Conservation (phyloP, 129 eudicot genomes). For the Helichrysum umbraculigerum region DNA sequence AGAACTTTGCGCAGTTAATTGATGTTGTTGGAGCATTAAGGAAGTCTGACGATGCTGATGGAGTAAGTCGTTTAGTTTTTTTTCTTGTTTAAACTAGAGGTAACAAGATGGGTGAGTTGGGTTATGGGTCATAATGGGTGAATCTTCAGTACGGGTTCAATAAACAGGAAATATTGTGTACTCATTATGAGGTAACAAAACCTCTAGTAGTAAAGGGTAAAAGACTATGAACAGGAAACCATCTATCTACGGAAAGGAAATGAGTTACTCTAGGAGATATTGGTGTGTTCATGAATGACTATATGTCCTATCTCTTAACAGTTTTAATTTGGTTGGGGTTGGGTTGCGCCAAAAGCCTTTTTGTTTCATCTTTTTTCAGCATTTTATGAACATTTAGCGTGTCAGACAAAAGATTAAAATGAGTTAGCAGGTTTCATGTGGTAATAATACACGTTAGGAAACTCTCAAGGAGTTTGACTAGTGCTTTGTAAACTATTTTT, state of each 20-base stretch:
- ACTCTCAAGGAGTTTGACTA: too few species aligned
- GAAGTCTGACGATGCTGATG: constrained; percentile 91
- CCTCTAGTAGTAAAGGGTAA: not conserved
- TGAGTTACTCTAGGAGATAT: too few species aligned
- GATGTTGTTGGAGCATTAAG: constrained; percentile 90
- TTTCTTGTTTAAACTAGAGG: not conserved
- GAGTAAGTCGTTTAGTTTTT: constrained; percentile 51
- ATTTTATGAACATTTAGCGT: too few species aligned
- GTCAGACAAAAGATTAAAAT: too few species aligned
- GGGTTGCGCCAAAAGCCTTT: too few species aligned
- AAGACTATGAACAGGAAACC: not conserved
- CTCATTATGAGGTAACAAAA: not conserved
- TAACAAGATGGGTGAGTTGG: not conserved
- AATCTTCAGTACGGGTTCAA: not conserved
- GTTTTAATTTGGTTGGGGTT: not conserved
- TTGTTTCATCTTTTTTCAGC: too few species aligned
- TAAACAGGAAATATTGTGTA: not conserved
- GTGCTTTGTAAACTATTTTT: too few species aligned
- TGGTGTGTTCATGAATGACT: not conserved
- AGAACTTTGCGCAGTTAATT: constrained; percentile 68
- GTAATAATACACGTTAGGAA: too few species aligned
- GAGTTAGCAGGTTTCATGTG: too few species aligned
- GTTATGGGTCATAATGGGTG: not conserved
- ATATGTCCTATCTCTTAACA: not conserved
- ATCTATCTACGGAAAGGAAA: not conserved